phyloP scores from a whole-genome alignment of 2,329 filamentous ascomycete genomes.

The Neoascochyta sp. region DNA sequence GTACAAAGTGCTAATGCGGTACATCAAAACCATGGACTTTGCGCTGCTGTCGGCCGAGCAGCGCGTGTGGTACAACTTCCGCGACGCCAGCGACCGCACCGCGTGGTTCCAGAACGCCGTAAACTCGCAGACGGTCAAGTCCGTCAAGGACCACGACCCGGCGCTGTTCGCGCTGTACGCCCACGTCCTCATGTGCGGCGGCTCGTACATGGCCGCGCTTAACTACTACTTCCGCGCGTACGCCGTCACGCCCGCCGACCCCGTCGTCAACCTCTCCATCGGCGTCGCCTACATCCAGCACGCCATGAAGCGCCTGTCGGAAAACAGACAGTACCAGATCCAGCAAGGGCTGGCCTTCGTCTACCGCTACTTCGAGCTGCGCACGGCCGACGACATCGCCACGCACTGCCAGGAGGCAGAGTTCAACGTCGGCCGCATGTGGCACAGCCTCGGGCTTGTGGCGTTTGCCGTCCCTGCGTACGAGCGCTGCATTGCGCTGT shows the following conservation, averaged over 20 bases:
- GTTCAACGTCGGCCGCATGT: slow-evolving; percentile 74
- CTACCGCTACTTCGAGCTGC: slow-evolving; percentile 65
- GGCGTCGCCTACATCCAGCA: slow-evolving; percentile 77
- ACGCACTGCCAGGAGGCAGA: slow-evolving; percentile 68
- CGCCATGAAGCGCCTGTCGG: slow-evolving; percentile 80
- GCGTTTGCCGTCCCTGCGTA: slow-evolving; percentile 74
- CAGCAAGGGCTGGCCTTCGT: slow-evolving; percentile 82
- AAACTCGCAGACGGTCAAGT: slow-evolving; percentile 38
- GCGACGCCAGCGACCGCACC: slow-evolving; percentile 31
- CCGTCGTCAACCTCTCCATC: slow-evolving; percentile 75
- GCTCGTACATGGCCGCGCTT: slow-evolving; percentile 76
- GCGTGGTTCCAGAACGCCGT: slow-evolving; percentile 39
- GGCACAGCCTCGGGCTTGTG: slow-evolving; percentile 69
- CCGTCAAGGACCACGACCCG: slow-evolving; percentile 57
- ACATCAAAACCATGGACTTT: slow-evolving; percentile 86
- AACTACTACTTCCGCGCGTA: slow-evolving; percentile 73
- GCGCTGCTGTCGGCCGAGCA: slow-evolving; percentile 54
- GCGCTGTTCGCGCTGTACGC: slow-evolving; percentile 84
- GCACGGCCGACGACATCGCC: slow-evolving; percentile 44
- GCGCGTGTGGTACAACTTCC: slow-evolving; percentile 44
- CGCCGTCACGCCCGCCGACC: slow-evolving; percentile 70
- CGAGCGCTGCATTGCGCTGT: slow-evolving; percentile 53
- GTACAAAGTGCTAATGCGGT: slow-evolving; percentile 87
- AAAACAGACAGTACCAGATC: slow-evolving; percentile 84
- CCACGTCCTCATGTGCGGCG: slow-evolving; percentile 80